Evolutionary conservation across 345 rosid species (phyloP).

Genomic region (Hibiscus tridactylites): DNA sequence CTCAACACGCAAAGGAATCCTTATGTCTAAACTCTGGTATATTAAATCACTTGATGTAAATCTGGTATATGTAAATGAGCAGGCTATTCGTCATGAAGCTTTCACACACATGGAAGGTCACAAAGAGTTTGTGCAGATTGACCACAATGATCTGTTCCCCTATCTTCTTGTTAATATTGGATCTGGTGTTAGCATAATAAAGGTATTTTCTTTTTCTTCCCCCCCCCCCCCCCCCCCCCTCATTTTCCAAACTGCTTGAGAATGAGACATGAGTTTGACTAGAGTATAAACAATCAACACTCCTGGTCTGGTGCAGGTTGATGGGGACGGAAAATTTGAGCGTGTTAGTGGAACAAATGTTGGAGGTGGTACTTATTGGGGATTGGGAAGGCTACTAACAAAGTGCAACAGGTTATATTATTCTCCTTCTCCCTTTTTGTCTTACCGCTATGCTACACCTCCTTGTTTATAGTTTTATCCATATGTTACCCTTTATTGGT

Average conservation of each 20-base stretch:
- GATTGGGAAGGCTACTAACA: slow-evolving; percentile 73
- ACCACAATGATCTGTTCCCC: slow-evolving; percentile 80
- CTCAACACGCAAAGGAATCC: not conserved
- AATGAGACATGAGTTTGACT: not conserved
- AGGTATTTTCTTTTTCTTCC: slow-evolving; percentile 41
- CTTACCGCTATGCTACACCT: slow-evolving; percentile 3
- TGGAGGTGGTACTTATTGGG: slow-evolving; percentile 99
- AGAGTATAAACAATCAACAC: not conserved
- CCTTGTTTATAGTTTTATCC: slow-evolving; percentile 25
- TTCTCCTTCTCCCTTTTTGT: slow-evolving; percentile 3
- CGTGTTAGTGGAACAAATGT: slow-evolving; percentile 98
- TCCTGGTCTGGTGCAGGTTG: slow-evolving; percentile 4
- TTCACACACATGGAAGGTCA: slow-evolving; percentile 91
- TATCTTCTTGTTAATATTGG: slow-evolving; percentile 97
- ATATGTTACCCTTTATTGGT: not conserved
- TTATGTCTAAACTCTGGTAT: not conserved
- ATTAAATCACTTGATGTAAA: not conserved
- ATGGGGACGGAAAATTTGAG: slow-evolving; percentile 91
- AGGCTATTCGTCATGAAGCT: slow-evolving; percentile 99
- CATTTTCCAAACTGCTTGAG: slow-evolving; percentile 5
- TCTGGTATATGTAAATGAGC: slow-evolving; percentile 9
- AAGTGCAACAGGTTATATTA: slow-evolving; percentile 76
- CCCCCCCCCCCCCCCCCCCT: not conserved
- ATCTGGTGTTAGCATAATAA: slow-evolving; percentile 98
- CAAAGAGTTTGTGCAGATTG: slow-evolving; percentile 95